Conservation (phyloP, 257 asterid species). For the Dorcoceras hygrometricum region DNA sequence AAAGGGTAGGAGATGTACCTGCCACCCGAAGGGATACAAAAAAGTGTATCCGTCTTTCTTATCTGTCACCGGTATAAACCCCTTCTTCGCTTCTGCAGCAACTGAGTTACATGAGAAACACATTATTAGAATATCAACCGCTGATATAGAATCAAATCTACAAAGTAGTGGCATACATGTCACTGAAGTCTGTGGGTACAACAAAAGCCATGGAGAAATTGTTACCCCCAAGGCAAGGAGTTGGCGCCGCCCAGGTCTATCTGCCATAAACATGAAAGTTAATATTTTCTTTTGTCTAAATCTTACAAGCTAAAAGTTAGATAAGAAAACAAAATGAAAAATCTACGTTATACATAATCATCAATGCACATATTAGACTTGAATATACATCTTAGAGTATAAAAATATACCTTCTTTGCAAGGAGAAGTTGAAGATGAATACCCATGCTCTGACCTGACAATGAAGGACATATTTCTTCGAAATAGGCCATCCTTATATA, state of each 20-base stretch:
- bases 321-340: constrained; percentile 4
- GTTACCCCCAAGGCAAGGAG: constrained; percentile 61
- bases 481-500: constrained; percentile 33
- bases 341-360: not conserved
- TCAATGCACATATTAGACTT: constrained; percentile 2
- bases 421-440: constrained; percentile 44
- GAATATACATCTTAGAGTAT: constrained; percentile 12
- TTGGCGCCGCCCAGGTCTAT: constrained; percentile 58
- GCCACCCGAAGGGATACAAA: constrained; percentile 92
- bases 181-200: constrained; percentile 44
- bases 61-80: constrained; percentile 67
- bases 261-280: constrained; percentile 33
- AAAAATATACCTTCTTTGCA: constrained; percentile 28
- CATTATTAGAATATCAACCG: constrained; percentile 49
- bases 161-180: constrained; percentile 50
- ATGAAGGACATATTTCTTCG: constrained; percentile 31
- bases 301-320: constrained; percentile 6
- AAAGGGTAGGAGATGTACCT: constrained; percentile 41
- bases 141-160: constrained; percentile 14
- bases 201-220: constrained; percentile 46
- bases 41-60: constrained; percentile 82
- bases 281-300: constrained; percentile 1
- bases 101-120: constrained; percentile 73
- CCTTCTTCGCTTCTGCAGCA: constrained; percentile 90
- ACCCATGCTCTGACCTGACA: constrained; percentile 46